A percentile compares a stretch with the other conserved stretches of the same genome.
Evolutionary conservation across 2,329 filamentous ascomycete genomes (phyloP).

Genomic region (Venturia oleaginea): DNA sequence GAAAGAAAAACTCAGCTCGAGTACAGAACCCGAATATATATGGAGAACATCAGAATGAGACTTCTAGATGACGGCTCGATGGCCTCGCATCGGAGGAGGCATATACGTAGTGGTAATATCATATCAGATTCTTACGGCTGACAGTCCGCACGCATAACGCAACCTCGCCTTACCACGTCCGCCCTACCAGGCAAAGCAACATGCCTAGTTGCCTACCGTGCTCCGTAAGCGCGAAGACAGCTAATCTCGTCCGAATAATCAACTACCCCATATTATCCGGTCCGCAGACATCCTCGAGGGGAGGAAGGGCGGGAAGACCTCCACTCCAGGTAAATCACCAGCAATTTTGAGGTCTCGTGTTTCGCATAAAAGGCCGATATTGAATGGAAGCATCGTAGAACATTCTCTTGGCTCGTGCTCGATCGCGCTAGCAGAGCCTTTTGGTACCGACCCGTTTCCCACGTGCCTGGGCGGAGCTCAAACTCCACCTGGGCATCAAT

Average conservation of each 20-base stretch:
- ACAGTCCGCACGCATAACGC: neutral
- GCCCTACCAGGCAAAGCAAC: neutral
- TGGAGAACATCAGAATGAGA: neutral
- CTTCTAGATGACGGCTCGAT: neutral
- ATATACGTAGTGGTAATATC: neutral
- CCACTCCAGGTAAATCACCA: neutral
- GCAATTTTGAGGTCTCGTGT: neutral
- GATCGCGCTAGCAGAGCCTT: neutral
- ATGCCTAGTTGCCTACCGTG: neutral
- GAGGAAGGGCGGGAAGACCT: neutral
- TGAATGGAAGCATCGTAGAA: neutral
- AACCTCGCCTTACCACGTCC: neutral
- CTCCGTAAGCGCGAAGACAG: neutral
- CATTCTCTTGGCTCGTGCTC: neutral
- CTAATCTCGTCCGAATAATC: neutral
- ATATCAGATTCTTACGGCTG: neutral
- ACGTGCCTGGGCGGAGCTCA: constrained; percentile 1
- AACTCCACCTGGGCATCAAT: constrained; percentile 2
- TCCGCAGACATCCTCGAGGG: neutral
- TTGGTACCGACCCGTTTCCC: neutral
- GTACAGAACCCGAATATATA: neutral
- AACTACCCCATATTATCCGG: constrained; percentile 3
- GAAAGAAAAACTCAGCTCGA: neutral
- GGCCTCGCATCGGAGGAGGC: neutral
- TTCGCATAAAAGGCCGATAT: neutral